These are phyloP conservation scores for Neurospora sp. DNA, from an alignment of 495 filamentous ascomycete genomes.

Conservation along the genomic window DNA sequence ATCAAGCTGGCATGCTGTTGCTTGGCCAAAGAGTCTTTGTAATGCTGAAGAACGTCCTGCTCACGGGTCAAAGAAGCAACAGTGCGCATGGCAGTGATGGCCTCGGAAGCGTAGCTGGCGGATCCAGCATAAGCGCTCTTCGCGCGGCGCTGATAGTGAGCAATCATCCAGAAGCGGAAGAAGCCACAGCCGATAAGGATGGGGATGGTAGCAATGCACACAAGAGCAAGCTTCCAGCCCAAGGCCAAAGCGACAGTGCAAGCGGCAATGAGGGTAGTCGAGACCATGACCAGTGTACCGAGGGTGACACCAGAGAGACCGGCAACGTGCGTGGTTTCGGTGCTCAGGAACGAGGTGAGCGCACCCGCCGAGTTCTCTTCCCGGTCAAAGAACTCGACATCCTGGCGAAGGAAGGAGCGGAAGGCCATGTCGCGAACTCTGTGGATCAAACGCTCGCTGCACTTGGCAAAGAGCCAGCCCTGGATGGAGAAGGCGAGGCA, in stretches of 20 bases:
- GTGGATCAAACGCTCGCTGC: constrained; percentile 69
- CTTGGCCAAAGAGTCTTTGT: constrained; percentile 28
- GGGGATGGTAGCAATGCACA: constrained; percentile 73
- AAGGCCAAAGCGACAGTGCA: constrained; percentile 55
- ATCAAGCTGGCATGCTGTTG: constrained; percentile 20
- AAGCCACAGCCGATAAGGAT: constrained; percentile 75
- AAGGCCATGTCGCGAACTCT: constrained; percentile 73
- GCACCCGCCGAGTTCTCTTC: constrained; percentile 77
- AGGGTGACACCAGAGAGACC: constrained; percentile 75
- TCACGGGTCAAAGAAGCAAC: constrained; percentile 59
- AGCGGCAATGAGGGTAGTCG: constrained; percentile 62
- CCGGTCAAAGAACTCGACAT: constrained; percentile 78
- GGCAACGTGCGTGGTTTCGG: constrained; percentile 74
- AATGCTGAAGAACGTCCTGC: constrained; percentile 61
- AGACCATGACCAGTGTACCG: constrained; percentile 65
- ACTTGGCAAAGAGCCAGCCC: constrained; percentile 66
- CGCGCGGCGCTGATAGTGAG: constrained; percentile 59
- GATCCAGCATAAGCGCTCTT: constrained; percentile 66
- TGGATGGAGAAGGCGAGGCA: constrained; percentile 59
- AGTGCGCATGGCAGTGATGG: constrained; percentile 79
- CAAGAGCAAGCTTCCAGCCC: constrained; percentile 86
- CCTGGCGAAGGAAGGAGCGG: constrained; percentile 77
- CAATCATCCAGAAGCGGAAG: constrained; percentile 62
- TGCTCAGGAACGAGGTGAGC: constrained; percentile 73
- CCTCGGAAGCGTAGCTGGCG: constrained; percentile 80